Evolutionary conservation across 768 basidiomycete species (phyloP), one percentile per base, ranked within the genome.

Genomic region (Obba rivulosa): DNA sequence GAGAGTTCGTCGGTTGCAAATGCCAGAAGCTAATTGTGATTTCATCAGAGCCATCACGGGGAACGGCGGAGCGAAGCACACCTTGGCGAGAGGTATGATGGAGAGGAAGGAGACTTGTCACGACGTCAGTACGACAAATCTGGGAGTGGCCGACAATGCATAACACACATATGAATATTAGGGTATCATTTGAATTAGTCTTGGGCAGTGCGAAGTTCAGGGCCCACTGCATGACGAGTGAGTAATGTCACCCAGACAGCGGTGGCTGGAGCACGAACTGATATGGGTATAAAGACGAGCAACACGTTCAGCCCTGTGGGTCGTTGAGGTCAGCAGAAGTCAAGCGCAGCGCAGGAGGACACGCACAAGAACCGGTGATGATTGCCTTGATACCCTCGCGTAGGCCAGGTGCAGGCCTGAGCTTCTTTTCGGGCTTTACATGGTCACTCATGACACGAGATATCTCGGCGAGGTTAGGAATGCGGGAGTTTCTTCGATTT

Each of bases 1-100:
- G 91, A 87, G 16, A 93, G 55, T 54, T 93, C 87, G 50, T 93
- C 91, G 0, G 91, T 93, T 1, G 88, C 88, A 59, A 91, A 92
- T 1, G 83, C 85, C 2, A 92, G 73, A 4, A 92, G 66, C 85
- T 88, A 35, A 17, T 9, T 2, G 16, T 8, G 4, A 3, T 34
- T 42, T 16, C 8, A 24, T 58, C 17, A 52, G 11, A 51, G 25
- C 7, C 7, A 23, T 1, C 24, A 31, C 28, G 28, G 11, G 23
- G 40, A 22, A 9, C 1, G 24, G 36, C 18, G 21, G 17, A 28
- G 44, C 25, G 21, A 40, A 43, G 18, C 31, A 28, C 36, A 85
- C 85, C 68, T 90, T 88, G 35, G 90, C 90, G 4, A 92, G 72
- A 5, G 91, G 91, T 51, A 93, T 78, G 49, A 93, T 93, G 8